phyloP scores from a whole-genome alignment of 2,329 filamentous ascomycete species.

The Venturia oleaginea region DNA sequence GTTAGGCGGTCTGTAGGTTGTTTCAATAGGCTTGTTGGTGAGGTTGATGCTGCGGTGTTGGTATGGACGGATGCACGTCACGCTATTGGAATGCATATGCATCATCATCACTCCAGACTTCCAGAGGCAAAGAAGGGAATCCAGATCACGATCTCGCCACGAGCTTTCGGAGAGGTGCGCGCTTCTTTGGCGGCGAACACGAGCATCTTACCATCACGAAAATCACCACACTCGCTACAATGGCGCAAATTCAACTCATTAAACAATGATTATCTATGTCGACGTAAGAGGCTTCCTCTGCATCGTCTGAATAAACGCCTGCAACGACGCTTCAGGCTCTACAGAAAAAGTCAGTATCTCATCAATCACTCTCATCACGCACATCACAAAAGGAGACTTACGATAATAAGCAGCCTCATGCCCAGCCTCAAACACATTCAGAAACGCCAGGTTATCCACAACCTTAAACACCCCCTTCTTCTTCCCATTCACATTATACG shows the following conservation, averaged over 20 bases:
- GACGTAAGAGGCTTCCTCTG: conserved; percentile 20
- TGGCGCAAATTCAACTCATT: background rate
- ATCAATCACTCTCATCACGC: background rate
- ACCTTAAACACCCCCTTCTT: conserved; percentile 43
- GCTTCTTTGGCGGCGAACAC: background rate
- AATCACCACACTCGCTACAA: background rate
- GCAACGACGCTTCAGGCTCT: conserved; percentile 35
- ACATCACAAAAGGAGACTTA: conserved; percentile 17
- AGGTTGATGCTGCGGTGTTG: background rate
- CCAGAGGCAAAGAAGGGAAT: background rate
- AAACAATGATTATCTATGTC: background rate
- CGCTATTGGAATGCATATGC: background rate
- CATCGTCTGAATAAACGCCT: conserved; percentile 41
- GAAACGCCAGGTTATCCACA: conserved; percentile 40
- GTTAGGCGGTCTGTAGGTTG: background rate
- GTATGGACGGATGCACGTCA: background rate
- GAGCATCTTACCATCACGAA: background rate
- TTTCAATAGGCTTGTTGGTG: background rate
- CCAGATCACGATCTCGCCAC: background rate
- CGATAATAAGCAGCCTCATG: conserved; percentile 31
- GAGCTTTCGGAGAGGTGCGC: background rate
- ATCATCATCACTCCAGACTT: too few relatives aligned
- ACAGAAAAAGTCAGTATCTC: background rate
- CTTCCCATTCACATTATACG: conserved; percentile 42
- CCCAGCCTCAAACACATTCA: conserved; percentile 40